These are phyloP conservation scores for Prunus mongolica DNA, from an alignment of 306 rosid genomes.

Conservation along the genomic window DNA sequence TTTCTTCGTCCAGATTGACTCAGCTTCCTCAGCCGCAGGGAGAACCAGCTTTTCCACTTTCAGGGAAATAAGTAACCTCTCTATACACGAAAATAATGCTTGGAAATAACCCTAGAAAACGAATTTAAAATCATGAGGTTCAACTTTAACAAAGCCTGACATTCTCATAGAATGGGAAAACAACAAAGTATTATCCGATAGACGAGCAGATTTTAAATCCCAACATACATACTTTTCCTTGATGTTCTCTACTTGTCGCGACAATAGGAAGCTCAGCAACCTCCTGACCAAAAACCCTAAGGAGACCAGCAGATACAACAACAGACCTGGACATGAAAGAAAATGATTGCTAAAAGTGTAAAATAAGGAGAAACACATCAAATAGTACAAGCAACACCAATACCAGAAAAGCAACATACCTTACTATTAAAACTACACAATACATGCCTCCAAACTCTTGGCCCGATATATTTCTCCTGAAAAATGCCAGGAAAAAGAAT, in stretches of 20 bases:
- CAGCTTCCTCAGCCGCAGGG: constrained; percentile 98
- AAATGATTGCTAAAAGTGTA: not conserved
- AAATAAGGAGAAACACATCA: not conserved
- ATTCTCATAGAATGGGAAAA: not conserved
- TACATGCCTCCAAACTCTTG: constrained; percentile 99
- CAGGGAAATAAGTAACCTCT: constrained; percentile 71
- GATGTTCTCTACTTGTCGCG: constrained; percentile 93
- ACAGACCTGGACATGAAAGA: constrained; percentile 56
- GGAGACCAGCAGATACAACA: constrained; percentile 95
- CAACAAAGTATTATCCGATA: not conserved
- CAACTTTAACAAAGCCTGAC: no score
- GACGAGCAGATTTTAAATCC: not conserved
- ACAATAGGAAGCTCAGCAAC: constrained; percentile 99
- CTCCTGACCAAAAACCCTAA: constrained; percentile 81
- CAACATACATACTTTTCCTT: constrained; percentile 62
- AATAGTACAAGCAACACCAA: not conserved
- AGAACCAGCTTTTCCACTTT: constrained; percentile 89
- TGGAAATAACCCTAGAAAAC: constrained; percentile 80
- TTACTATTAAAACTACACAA: constrained; percentile 86
- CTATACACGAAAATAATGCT: constrained; percentile 84
- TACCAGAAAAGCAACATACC: constrained; percentile 45
- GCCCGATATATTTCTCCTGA: constrained; percentile 98
- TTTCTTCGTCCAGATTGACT: constrained; percentile 95
- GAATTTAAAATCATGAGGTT: not conserved
- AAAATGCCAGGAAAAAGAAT: constrained; percentile 12